A percentile compares a stretch with the other conserved stretches of the same genome.
These are phyloP conservation scores for Nemania sp. DNA, from an alignment of 2,329 filamentous ascomycete species.

Conservation along the genomic window DNA sequence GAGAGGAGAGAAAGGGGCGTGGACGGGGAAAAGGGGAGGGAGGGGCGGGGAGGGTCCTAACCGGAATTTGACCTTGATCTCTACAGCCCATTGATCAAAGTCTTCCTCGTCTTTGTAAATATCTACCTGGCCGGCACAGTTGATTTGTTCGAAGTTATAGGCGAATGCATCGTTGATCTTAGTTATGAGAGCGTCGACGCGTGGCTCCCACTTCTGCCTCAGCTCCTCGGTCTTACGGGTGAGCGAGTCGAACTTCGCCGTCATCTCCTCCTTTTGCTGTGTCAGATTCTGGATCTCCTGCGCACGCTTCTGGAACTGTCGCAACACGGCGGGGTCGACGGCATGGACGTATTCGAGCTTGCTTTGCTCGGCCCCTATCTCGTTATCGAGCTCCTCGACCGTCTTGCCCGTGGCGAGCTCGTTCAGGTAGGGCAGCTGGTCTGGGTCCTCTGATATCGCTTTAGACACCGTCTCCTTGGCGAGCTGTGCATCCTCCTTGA, in stretches of 20 bases:
- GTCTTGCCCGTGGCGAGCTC: slow-evolving; percentile 55
- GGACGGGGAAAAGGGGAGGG: slow-evolving; percentile 11
- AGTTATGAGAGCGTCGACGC: slow-evolving; percentile 74
- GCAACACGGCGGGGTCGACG: slow-evolving; percentile 74
- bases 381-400: slow-evolving; percentile 68
- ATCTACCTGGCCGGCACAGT: slow-evolving; percentile 87
- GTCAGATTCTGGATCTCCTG: slow-evolving; percentile 70
- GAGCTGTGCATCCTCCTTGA: slow-evolving; percentile 41
- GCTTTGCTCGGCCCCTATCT: slow-evolving; percentile 74
- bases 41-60: slow-evolving; percentile 46
- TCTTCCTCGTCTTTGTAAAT: slow-evolving; percentile 89
- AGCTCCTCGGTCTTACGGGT: slow-evolving; percentile 66
- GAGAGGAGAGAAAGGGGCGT: slow-evolving; percentile 3
- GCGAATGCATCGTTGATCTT: slow-evolving; percentile 90
- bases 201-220: slow-evolving; percentile 78
- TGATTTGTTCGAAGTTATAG: slow-evolving; percentile 92
- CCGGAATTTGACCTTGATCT: slow-evolving; percentile 95
- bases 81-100: slow-evolving; percentile 91
- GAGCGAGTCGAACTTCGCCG: slow-evolving; percentile 59
- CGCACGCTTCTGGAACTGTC: slow-evolving; percentile 75
- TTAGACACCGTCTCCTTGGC: slow-evolving; percentile 47
- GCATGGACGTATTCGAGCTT: slow-evolving; percentile 81
- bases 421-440: slow-evolving; percentile 47
- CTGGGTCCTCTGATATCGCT: slow-evolving; percentile 46
- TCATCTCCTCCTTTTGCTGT: slow-evolving; percentile 58